A percentile compares a stretch with the other conserved stretches of the same genome.
These are phyloP conservation scores for Plantago rigida DNA, from an alignment of 305 asterid species.

Conservation along the genomic window DNA sequence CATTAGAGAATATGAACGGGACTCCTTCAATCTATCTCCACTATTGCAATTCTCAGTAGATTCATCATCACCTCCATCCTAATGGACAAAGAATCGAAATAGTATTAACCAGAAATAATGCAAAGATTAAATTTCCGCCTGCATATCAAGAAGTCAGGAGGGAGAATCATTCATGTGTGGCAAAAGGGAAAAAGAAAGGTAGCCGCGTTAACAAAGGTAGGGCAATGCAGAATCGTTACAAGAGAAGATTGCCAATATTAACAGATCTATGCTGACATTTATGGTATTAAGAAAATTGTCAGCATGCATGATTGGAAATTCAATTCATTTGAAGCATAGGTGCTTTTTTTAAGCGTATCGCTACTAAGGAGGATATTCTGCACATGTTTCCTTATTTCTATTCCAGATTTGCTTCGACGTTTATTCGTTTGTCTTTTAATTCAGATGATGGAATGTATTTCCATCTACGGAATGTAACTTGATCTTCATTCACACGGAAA, in stretches of 20 bases:
- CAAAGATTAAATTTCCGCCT: too few relatives aligned
- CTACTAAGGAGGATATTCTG: background rate
- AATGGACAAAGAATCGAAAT: constrained; percentile 31
- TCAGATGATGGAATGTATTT: background rate
- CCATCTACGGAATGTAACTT: background rate
- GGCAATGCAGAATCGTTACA: too few relatives aligned
- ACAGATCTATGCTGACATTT: background rate
- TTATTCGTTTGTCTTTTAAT: constrained; percentile 10
- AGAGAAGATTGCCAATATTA: background rate
- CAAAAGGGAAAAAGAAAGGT: too few relatives aligned
- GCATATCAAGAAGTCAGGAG: too few relatives aligned
- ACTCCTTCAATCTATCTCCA: constrained; percentile 24
- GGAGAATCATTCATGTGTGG: too few relatives aligned
- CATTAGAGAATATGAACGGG: constrained; percentile 30
- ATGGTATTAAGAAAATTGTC: background rate
- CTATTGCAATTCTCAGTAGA: constrained; percentile 26
- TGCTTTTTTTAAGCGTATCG: background rate
- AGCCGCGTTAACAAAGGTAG: too few relatives aligned
- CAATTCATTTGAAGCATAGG: background rate
- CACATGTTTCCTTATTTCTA: background rate
- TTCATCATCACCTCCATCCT: constrained; percentile 47
- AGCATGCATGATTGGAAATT: background rate
- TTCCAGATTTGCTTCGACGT: too few relatives aligned
- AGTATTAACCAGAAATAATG: constrained; percentile 12
- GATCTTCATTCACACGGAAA: too few relatives aligned